These are phyloP conservation scores for Rhizoclosmatium sp. DNA, from an alignment of 192 early-diverging fungal species.

Conservation along the genomic window DNA sequence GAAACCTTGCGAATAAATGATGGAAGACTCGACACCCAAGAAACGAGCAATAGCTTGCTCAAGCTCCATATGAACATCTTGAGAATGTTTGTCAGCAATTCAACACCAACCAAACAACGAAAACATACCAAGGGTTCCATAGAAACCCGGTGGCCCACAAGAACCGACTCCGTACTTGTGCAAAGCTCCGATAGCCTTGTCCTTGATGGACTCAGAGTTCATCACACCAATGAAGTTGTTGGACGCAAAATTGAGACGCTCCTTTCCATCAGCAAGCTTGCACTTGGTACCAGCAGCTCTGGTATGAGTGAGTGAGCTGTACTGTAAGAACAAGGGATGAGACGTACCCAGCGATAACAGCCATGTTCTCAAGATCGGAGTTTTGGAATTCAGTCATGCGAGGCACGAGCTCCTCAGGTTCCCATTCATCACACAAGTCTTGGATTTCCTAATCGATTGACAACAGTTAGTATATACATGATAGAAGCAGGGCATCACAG, in stretches of 20 bases:
- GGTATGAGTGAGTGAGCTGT: not conserved
- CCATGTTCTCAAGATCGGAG: constrained; percentile 77
- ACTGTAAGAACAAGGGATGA: not conserved
- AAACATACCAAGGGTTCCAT: constrained; percentile 72
- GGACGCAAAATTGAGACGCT: constrained; percentile 81
- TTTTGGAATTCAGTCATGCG: constrained; percentile 69
- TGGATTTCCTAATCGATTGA: constrained; percentile 79
- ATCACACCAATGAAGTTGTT: constrained; percentile 89
- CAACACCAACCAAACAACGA: not conserved
- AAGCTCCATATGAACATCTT: constrained; percentile 95
- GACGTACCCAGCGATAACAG: constrained; percentile 70
- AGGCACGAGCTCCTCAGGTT: constrained; percentile 91
- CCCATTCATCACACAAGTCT: constrained; percentile 94
- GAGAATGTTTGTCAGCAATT: constrained; percentile 14
- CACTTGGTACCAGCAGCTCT: constrained; percentile 65
- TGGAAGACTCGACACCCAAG: constrained; percentile 82
- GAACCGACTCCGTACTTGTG: constrained; percentile 95
- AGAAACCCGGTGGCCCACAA: constrained; percentile 95
- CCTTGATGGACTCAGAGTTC: constrained; percentile 75
- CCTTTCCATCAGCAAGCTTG: constrained; percentile 70
- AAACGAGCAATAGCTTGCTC: constrained; percentile 87
- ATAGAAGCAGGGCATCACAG: not conserved
- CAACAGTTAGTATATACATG: not conserved
- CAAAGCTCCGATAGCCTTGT: constrained; percentile 84
- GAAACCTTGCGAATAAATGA: constrained; percentile 96